These are phyloP conservation scores for Ganoderma meredithae DNA, from an alignment of 1,284 basidiomycete genomes.

Conservation along the genomic window DNA sequence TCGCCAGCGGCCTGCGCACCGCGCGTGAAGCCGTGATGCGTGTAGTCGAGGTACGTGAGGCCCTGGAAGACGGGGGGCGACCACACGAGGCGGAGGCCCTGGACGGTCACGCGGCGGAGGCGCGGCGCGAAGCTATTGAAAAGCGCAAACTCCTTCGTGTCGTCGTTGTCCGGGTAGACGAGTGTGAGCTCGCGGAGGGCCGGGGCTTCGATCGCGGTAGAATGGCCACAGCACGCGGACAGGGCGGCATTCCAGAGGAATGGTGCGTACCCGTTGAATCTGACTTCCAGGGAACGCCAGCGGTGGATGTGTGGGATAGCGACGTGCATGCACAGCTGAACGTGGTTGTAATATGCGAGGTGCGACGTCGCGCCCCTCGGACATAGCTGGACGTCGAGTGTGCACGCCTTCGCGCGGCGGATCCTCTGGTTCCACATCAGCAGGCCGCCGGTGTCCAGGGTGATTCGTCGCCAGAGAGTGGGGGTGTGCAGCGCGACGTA, in stretches of 20 bases:
- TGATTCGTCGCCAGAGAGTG: conserved; percentile 65
- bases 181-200: conserved; percentile 63
- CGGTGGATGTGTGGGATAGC: conserved; percentile 57
- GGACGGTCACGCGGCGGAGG: conserved; percentile 59
- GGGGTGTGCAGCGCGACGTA: conserved; percentile 62
- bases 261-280: conserved; percentile 61
- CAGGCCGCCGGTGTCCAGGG: conserved; percentile 50
- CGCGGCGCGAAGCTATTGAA: conserved; percentile 69
- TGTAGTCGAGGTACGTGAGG: conserved; percentile 65
- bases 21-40: conserved; percentile 46
- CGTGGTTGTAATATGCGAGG: conserved; percentile 47
- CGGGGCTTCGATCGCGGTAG: conserved; percentile 47
- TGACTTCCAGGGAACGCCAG: conserved; percentile 67
- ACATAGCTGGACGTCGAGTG: conserved; percentile 61
- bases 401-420: conserved; percentile 60
- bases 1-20: conserved; percentile 41
- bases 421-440: conserved; percentile 68
- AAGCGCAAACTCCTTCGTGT: conserved; percentile 67
- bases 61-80: conserved; percentile 64
- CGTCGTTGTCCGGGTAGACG: conserved; percentile 68
- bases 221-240: conserved; percentile 53
- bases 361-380: conserved; percentile 27
- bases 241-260: conserved; percentile 72
- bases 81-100: conserved; percentile 70
- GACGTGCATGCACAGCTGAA: conserved; percentile 67